A percentile compares a stretch with the other conserved stretches of the same genome.
phyloP scores from a whole-genome alignment of 352 stramenopile genomes.

The Phytopythium delawarense region DNA sequence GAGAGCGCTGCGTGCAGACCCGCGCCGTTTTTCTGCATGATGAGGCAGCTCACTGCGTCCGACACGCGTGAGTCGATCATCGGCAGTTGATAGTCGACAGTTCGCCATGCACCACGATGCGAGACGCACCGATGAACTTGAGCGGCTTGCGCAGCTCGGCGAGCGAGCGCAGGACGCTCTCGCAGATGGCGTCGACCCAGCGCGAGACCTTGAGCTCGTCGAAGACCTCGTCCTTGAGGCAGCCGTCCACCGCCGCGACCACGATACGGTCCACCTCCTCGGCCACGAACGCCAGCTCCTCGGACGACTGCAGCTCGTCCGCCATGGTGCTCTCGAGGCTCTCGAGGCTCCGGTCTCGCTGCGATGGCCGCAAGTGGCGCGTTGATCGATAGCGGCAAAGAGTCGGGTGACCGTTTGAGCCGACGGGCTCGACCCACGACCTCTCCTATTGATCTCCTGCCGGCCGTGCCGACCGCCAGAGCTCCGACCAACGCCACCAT shows the following conservation, averaged over 20 bases:
- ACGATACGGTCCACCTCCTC: constrained; percentile 91
- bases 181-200: constrained; percentile 91
- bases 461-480: too few species aligned
- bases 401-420: too few species aligned
- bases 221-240: constrained; percentile 86
- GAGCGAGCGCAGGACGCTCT: constrained; percentile 84
- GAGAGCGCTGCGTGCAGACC: constrained; percentile 87
- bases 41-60: constrained; percentile 75
- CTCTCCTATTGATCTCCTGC: too few species aligned
- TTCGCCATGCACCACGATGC: background rate
- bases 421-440: too few species aligned
- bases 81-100: too few species aligned
- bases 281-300: constrained; percentile 89
- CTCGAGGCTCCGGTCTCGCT: too few species aligned
- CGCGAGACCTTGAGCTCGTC: constrained; percentile 81
- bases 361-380: too few species aligned
- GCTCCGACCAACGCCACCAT: too few species aligned
- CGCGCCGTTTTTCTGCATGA: constrained; percentile 94
- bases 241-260: constrained; percentile 68
- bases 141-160: constrained; percentile 88
- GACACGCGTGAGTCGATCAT: background rate
- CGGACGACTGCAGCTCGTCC: constrained; percentile 83
- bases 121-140: constrained; percentile 84
- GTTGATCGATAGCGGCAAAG: too few species aligned
- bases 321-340: constrained; percentile 30